Base-by-base conservation (phyloP, 306 rosid species). In the Gillenia trifoliata region DNA sequence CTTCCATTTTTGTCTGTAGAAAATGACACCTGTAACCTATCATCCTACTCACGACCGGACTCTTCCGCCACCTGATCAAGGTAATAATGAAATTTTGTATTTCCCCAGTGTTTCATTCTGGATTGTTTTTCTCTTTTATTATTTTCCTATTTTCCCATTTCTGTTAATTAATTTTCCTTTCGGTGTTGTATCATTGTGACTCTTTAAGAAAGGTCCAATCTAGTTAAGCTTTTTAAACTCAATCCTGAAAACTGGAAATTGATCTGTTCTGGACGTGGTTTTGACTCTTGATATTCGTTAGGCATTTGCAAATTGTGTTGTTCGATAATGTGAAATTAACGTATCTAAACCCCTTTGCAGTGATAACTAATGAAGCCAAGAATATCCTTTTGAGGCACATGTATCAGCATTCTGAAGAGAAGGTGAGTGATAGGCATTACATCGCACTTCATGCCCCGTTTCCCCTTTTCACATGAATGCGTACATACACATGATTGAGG, bases 41-140 rank as follows among this genome's bases (percentile, higher is more conserved):
- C 90, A 88, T 77, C 90, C 97, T 45, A 93, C 97, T 55, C 96
- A 93, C 83, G 79, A 36, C 86, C 78, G 86, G 80, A 84, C 94
- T 19, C 83, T 86, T 87, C 97, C 96, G 7, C 94, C 97, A 34
- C 89, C 97, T 41, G 94, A 93, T 88, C 98, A 93, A 87, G 97
- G 97, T 91, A 87, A 62, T 49, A 33, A 47, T 63, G 34, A 60
- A 10, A 70, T 10, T 65, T 74, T 28, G 34, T 38, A 19, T 60
- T 68, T 38, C 76, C 54, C 8, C 2, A 13, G 38, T 5, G 66
- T 20, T 80, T 55, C 22, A 16, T 47, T 40, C 66, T 65, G 8
- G 30, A 20, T 31, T 25, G 20, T 68, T 45, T 6, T 17, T 68
- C 11, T 33, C 59, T 59, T 57, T 7, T 61, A 29, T 28, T 29